These are phyloP conservation scores for Solanum etuberosum DNA, from an alignment of 257 asterid species.

Conservation along the genomic window DNA sequence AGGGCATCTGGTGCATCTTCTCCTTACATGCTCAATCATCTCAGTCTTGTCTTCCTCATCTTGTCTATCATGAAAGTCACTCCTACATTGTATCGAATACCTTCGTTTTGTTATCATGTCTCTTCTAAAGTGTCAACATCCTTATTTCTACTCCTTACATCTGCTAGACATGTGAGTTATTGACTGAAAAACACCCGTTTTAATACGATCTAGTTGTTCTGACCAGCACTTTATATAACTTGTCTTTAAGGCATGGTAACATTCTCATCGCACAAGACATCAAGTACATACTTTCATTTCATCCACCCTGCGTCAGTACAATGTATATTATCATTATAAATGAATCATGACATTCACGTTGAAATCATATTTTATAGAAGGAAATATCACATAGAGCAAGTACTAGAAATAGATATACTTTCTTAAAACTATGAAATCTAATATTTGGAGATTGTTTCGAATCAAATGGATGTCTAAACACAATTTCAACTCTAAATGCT, in stretches of 20 bases:
- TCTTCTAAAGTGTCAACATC: background rate
- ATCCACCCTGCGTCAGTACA: background rate
- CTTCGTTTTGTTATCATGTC: background rate
- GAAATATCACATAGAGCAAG: background rate
- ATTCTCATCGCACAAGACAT: background rate
- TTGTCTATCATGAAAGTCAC: background rate
- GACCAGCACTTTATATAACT: background rate
- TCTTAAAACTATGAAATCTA: background rate
- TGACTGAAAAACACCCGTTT: fast-evolving
- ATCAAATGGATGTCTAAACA: background rate
- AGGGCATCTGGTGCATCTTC: background rate
- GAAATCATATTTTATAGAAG: fast-evolving
- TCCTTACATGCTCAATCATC: background rate
- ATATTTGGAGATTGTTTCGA: background rate
- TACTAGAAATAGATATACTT: background rate
- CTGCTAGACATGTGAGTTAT: background rate
- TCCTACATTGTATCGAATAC: background rate
- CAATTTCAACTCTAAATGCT: background rate
- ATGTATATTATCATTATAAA: background rate
- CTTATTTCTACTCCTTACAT: background rate
- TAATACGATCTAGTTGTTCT: fast-evolving
- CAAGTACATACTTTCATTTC: background rate
- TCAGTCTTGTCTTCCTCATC: background rate
- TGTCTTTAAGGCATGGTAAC: background rate
- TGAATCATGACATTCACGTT: background rate